Evolutionary conservation across 2,329 filamentous ascomycete species (phyloP), one percentile per base, ranked within the genome.

Genomic region (Scytalidium sp.): DNA sequence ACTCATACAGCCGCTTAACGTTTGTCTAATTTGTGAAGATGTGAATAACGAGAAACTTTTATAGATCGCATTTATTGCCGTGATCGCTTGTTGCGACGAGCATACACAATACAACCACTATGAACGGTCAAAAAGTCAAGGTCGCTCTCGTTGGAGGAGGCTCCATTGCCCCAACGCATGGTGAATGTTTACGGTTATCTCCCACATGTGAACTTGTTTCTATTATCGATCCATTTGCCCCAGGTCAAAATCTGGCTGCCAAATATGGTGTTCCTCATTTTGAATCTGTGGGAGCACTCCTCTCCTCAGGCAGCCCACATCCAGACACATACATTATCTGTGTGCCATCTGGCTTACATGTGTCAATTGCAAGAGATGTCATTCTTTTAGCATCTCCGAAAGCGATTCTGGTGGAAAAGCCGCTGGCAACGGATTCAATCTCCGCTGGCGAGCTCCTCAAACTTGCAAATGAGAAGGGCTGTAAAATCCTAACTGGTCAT

Each of bases 341-440:
- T 67, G 83, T 80, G 0, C 80, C 80, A 2, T 84, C 83, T 56
- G 70, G 77, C 56, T 81, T 77, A 0, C 80, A 84, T 51, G 78
- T 80, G 3, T 45, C 73, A 0, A 52, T 83, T 1, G 67, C 76
- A 2, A 71, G 69, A n/a, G 67, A 75, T 36, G 66, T 83, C 1
- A 66, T 80, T 2, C n/a, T n/a, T n/a, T n/a, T n/a, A n/a, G 56
- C 67, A 0, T 68, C 63, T 0, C 74, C 72, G 1, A 63, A 82
- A n/a, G 74, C 81, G 45, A 67, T 82, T 1, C 67, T 84, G 1
- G 70, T 81, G 19, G 81, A 84, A 58, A 83, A 84, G 56, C 80
- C 80, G 1, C 61, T 84, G 20, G 73, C 75, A 39, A 71, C 65
- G 4, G 67, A 72, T 25, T 62, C 73, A 19, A 43, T 52, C 0